Evolutionary conservation across 2,329 filamentous ascomycete species (phyloP).

Genomic region (Grosmannia serpens): DNA sequence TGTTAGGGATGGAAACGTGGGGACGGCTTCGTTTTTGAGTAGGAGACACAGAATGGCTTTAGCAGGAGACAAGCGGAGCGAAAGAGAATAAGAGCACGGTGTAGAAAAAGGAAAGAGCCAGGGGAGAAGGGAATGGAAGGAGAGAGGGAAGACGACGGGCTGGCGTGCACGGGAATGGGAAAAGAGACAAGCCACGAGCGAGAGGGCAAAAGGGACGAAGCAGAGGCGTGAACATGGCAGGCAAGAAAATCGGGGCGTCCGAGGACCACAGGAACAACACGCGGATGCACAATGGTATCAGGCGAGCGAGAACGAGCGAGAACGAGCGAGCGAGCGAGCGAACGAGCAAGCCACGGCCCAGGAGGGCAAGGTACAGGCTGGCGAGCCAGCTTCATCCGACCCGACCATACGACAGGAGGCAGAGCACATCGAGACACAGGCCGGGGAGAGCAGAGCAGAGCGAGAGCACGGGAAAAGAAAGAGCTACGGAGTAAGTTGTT

Average conservation of each 20-base stretch:
- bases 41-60: not conserved
- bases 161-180: not conserved
- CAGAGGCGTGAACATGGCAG: not conserved
- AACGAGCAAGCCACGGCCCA: not conserved
- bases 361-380: not conserved
- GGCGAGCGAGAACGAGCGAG: constrained; percentile 14
- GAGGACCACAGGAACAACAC: constrained; percentile 10
- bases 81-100: constrained; percentile 5
- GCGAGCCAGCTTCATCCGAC: not conserved
- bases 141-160: not conserved
- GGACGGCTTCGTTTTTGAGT: constrained; percentile 40
- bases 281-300: constrained; percentile 24
- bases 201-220: not conserved
- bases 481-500: not conserved
- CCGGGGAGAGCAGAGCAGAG: not conserved
- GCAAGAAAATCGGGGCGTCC: constrained; percentile 9
- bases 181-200: not conserved
- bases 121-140: constrained; percentile 18
- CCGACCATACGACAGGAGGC: not conserved
- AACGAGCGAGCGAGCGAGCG: not conserved
- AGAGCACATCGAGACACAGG: not conserved
- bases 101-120: constrained; percentile 16
- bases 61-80: constrained; percentile 1
- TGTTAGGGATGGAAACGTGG: constrained; percentile 18
- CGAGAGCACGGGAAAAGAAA: not conserved